Conservation (phyloP, 2,329 filamentous ascomycete species). For the Beauveria sp. region DNA sequence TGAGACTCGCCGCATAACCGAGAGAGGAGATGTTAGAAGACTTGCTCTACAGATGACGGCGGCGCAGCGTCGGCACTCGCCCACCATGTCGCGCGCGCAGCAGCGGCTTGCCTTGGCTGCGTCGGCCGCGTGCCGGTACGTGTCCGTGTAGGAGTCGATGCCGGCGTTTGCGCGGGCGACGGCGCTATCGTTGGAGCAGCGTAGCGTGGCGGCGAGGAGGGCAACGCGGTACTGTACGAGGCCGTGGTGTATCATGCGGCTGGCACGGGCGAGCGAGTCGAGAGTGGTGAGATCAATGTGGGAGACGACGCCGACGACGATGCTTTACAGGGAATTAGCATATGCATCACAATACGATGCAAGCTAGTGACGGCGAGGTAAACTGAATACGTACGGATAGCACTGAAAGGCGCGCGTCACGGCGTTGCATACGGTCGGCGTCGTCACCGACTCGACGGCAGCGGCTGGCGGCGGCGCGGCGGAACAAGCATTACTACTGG, state of each 20-base stretch:
- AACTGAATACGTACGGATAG: constrained; percentile 24
- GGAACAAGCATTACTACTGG: not conserved
- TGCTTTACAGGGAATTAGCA: constrained; percentile 18
- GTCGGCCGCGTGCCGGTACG: constrained; percentile 37
- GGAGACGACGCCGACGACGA: constrained; percentile 67
- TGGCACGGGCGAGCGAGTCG: constrained; percentile 74
- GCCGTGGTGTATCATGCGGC: constrained; percentile 68
- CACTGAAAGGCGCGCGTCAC: constrained; percentile 26
- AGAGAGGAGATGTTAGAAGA: not conserved
- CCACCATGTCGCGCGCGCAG: constrained; percentile 85
- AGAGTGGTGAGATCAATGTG: constrained; percentile 82
- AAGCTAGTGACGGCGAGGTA: not conserved
- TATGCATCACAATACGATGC: not conserved
- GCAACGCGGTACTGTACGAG: constrained; percentile 71
- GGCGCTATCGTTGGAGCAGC: constrained; percentile 65
- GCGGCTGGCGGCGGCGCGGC: constrained; percentile 6
- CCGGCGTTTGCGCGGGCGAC: constrained; percentile 39
- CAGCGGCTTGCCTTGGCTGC: constrained; percentile 68
- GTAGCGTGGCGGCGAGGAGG: constrained; percentile 67
- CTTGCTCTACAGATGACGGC: constrained; percentile 74
- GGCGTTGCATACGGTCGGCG: constrained; percentile 16
- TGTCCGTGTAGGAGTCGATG: constrained; percentile 54
- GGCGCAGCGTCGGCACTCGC: constrained; percentile 70
- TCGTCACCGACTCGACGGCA: not conserved
- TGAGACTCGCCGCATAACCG: no score